Evolutionary conservation across 139 green algal species (phyloP).

Genomic region (Coccomyxa sp.): DNA sequence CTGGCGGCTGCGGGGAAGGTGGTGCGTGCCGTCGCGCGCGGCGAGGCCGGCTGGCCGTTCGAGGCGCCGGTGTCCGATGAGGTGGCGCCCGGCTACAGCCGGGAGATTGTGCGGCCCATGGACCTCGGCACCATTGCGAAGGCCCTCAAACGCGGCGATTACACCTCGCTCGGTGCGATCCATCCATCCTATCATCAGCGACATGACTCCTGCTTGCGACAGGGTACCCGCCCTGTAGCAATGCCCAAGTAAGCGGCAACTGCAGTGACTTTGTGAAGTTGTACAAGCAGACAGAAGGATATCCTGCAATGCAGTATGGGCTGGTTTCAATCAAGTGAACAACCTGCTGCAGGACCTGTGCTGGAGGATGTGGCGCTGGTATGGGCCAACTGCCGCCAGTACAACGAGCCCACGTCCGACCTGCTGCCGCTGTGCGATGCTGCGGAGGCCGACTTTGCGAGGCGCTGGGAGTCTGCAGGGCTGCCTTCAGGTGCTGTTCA

Average conservation of each 20-base stretch:
- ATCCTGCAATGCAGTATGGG: too few species aligned
- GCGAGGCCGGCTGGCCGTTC: constrained; percentile 4
- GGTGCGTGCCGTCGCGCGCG: background rate
- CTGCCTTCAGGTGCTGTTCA: background rate
- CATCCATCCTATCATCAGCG: too few species aligned
- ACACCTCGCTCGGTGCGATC: constrained; percentile 12
- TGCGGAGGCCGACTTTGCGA: background rate
- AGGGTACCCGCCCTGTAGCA: too few species aligned
- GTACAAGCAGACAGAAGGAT: too few species aligned
- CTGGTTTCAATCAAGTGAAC: too few species aligned
- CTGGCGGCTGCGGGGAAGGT: background rate
- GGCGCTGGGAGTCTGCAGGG: background rate
- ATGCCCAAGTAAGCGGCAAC: too few species aligned
- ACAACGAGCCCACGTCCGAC: constrained; percentile 14
- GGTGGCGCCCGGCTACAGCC: constrained; percentile 30
- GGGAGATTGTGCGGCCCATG: constrained; percentile 27
- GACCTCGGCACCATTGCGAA: constrained; percentile 23
- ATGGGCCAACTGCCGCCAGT: constrained; percentile 37
- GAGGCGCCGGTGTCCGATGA: constrained; percentile 19
- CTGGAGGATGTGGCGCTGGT: constrained; percentile 9
- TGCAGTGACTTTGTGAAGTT: too few species aligned
- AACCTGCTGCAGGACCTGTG: background rate
- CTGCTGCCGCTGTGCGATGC: background rate
- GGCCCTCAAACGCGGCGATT: constrained; percentile 9
- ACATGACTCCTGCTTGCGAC: too few species aligned